Evolutionary conservation across 345 rosid species (phyloP).

Genomic region (Rhizophora mangle): DNA sequence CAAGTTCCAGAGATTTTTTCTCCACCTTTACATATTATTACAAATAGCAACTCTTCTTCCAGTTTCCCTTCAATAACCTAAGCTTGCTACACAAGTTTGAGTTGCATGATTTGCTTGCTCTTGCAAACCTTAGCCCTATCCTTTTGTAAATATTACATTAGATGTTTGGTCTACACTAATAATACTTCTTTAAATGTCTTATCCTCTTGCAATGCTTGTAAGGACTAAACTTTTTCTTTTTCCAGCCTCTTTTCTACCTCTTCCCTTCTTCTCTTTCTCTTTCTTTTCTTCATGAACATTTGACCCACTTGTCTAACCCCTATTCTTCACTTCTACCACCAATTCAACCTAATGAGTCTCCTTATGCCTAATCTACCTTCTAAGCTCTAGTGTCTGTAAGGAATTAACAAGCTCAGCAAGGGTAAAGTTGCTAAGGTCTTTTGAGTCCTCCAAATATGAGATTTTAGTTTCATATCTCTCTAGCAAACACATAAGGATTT

Average conservation of each 20-base stretch:
- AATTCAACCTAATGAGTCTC: too few species aligned
- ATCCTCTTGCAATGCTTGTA: neutral
- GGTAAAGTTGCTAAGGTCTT: too few species aligned
- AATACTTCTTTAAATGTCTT: neutral
- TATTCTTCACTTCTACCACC: neutral
- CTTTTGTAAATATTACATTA: neutral
- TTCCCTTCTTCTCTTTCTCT: too few species aligned
- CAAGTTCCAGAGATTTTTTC: neutral
- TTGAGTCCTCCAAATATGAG: too few species aligned
- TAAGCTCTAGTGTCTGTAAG: too few species aligned
- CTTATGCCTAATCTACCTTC: too few species aligned
- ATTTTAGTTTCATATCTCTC: too few species aligned
- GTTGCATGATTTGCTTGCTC: neutral
- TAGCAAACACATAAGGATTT: too few species aligned
- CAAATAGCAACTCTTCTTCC: neutral
- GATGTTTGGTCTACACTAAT: neutral
- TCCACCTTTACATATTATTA: too few species aligned
- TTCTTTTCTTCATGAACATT: too few species aligned
- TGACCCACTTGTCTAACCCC: neutral
- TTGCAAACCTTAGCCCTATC: neutral
- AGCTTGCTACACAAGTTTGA: fast-evolving
- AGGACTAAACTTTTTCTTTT: neutral
- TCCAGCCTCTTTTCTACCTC: too few species aligned
- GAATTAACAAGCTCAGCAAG: too few species aligned
- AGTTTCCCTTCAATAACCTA: neutral